These are phyloP conservation scores for Aspergillus novoparasiticus DNA, from an alignment of 2,329 filamentous ascomycete species.

Conservation along the genomic window DNA sequence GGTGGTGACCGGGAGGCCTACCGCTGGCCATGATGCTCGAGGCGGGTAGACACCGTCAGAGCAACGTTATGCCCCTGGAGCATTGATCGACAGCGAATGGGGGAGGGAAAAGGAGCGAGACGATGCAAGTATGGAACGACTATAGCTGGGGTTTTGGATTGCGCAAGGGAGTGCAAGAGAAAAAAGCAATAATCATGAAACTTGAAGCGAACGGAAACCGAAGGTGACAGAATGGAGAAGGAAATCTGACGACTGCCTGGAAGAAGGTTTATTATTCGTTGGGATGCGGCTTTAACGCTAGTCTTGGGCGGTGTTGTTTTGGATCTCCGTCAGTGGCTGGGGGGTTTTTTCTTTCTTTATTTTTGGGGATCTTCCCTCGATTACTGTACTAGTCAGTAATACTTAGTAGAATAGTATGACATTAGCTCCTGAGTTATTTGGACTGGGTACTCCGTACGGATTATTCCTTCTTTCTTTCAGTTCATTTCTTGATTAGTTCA, in stretches of 20 bases:
- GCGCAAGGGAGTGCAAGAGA: constrained; percentile 11
- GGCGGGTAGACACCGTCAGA: constrained; percentile 40
- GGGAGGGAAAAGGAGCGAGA: background rate
- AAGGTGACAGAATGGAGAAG: constrained; percentile 3
- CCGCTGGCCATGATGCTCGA: constrained; percentile 50
- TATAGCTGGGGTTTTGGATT: background rate
- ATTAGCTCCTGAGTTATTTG: background rate
- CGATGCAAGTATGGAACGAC: background rate
- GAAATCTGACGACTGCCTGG: constrained; percentile 8
- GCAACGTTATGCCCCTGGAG: constrained; percentile 35
- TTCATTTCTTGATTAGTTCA: background rate
- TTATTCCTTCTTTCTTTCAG: background rate
- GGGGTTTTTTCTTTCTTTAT: background rate
- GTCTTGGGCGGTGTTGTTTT: constrained; percentile 11
- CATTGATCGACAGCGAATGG: constrained; percentile 35
- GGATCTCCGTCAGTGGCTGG: constrained; percentile 10
- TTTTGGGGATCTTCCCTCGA: background rate
- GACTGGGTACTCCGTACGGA: background rate
- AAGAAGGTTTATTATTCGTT: constrained; percentile 5
- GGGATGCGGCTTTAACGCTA: constrained; percentile 7
- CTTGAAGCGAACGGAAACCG: background rate
- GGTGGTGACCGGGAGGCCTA: constrained; percentile 56
- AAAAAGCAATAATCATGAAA: background rate
- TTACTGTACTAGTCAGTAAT: background rate
- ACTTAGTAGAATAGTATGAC: no score